A percentile compares a stretch with the other conserved stretches of the same genome.
Evolutionary conservation across 257 asterid genomes (phyloP).

Genomic region (Salvia rosmarinus): DNA sequence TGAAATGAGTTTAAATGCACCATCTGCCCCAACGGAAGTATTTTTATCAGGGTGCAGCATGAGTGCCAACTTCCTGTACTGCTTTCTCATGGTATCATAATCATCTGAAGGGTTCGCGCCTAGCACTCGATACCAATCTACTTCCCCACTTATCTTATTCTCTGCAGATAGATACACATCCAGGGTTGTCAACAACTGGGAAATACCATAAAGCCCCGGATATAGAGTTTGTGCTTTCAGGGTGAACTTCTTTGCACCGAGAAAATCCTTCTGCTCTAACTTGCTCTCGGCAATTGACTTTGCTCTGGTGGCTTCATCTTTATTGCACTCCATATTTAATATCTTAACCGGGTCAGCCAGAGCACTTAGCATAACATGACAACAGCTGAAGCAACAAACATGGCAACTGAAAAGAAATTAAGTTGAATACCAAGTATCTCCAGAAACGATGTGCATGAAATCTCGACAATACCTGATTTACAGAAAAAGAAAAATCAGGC

Average conservation of each 20-base stretch:
- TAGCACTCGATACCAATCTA: slow-evolving; percentile 79
- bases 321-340: slow-evolving; percentile 75
- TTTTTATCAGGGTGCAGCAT: slow-evolving; percentile 83
- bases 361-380: slow-evolving; percentile 30
- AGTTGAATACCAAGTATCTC: slow-evolving; percentile 22
- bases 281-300: slow-evolving; percentile 66
- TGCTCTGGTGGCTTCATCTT: slow-evolving; percentile 78
- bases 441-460: slow-evolving; percentile 22
- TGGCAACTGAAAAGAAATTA: slow-evolving; percentile 18
- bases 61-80: slow-evolving; percentile 76
- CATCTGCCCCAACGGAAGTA: slow-evolving; percentile 65
- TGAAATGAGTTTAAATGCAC: slow-evolving; percentile 70
- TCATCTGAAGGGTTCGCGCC: slow-evolving; percentile 60
- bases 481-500: slow-evolving; percentile 1
- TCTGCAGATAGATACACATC: slow-evolving; percentile 65
- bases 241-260: slow-evolving; percentile 67
- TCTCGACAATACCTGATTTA: slow-evolving; percentile 26
- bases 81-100: slow-evolving; percentile 60
- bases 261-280: slow-evolving; percentile 53
- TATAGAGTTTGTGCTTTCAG: slow-evolving; percentile 65
- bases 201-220: slow-evolving; percentile 61
- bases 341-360: slow-evolving; percentile 14
- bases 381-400: slow-evolving; percentile 18
- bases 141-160: slow-evolving; percentile 59
- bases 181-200: slow-evolving; percentile 64